phyloP scores from a whole-genome alignment of 202 grass and related monocot species.

The Bolboschoenoplectus hybrid region DNA sequence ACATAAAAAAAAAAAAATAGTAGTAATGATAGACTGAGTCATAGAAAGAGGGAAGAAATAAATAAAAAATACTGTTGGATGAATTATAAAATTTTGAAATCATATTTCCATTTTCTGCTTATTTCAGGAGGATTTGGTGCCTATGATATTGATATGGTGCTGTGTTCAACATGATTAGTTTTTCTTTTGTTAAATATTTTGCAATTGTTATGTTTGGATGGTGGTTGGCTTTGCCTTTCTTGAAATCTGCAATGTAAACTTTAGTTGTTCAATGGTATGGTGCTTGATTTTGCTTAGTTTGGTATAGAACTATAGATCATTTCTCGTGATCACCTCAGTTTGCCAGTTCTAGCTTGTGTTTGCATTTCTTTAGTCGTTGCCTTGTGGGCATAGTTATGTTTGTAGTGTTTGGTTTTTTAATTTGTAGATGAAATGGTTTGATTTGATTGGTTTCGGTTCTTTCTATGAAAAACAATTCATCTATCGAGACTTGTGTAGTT shows the following conservation, averaged over 20 bases:
- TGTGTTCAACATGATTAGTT: slow-evolving; percentile 3
- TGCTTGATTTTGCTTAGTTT: neutral
- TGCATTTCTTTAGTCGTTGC: neutral
- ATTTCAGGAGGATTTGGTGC: slow-evolving; percentile 28
- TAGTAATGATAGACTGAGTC: neutral
- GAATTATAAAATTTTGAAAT: neutral
- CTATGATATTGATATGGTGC: neutral
- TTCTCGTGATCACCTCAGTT: neutral
- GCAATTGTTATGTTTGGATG: neutral
- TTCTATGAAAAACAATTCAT: neutral
- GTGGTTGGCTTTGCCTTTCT: slow-evolving; percentile 4
- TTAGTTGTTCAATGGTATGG: neutral
- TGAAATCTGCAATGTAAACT: neutral
- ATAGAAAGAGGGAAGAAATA: neutral
- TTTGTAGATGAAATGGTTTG: slow-evolving; percentile 18
- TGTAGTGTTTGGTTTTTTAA: neutral
- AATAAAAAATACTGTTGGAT: neutral
- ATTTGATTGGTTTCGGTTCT: neutral
- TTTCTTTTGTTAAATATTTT: neutral
- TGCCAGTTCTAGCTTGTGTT: neutral
- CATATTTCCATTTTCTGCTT: neutral
- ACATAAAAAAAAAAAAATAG: neutral
- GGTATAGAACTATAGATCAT: slow-evolving; percentile 1
- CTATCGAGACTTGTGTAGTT: neutral
- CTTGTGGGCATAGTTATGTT: neutral